phyloP scores from a whole-genome alignment of 2,329 filamentous ascomycete species.

The Fusarium tanahbumbuense region DNA sequence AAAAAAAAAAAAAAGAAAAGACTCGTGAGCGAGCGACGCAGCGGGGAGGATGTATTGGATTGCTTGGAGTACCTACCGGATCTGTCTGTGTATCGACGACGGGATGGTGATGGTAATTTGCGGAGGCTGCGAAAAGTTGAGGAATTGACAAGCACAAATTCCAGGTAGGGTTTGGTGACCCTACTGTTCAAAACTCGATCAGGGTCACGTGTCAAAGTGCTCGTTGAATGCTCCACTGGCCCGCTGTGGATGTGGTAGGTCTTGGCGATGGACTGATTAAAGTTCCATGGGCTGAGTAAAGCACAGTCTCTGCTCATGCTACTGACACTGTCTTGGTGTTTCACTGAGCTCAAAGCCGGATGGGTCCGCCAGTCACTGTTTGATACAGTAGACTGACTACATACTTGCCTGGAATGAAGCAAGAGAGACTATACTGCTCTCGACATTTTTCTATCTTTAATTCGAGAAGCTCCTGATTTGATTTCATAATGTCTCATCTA shows the following conservation, averaged over 20 bases:
- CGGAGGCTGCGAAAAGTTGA: constrained; percentile 48
- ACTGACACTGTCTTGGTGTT: constrained; percentile 12
- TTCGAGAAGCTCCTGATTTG: constrained; percentile 36
- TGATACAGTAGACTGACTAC: not conserved
- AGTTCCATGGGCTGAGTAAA: constrained; percentile 3
- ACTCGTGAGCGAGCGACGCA: constrained; percentile 24
- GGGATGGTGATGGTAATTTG: constrained; percentile 52
- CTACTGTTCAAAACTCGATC: constrained; percentile 42
- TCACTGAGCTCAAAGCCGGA: not conserved
- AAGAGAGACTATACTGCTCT: not conserved
- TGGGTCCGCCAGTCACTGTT: constrained; percentile 10
- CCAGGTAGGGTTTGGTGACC: constrained; percentile 58
- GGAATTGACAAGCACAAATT: constrained; percentile 49
- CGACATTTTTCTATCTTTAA: not conserved
- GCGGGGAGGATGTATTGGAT: constrained; percentile 22
- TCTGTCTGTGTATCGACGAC: constrained; percentile 59
- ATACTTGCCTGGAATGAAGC: constrained; percentile 7
- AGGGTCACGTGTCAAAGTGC: constrained; percentile 30
- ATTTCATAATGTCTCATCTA: constrained; percentile 56
- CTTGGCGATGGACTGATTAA: constrained; percentile 32
- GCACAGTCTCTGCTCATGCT: not conserved
- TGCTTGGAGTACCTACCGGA: constrained; percentile 59
- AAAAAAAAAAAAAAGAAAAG: constrained; percentile 27
- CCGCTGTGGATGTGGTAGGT: not conserved
- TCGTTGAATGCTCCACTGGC: not conserved